Conservation (phyloP, 306 rosid genomes). For the Begonia masoniana region DNA sequence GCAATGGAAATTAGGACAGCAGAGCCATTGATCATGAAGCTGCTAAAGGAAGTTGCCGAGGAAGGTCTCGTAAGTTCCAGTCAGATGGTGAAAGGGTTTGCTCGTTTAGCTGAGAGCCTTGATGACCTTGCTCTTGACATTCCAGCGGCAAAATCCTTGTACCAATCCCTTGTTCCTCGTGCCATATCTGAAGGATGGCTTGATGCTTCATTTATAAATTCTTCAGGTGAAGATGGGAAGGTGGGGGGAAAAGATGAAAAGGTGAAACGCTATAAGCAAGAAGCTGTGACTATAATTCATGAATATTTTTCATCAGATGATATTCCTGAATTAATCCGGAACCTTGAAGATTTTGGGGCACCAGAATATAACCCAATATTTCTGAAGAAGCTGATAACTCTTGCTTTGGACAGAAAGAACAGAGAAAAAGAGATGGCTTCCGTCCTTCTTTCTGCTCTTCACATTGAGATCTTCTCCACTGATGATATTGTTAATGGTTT, state of each 20-base stretch:
- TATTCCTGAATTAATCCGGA: constrained; percentile 84
- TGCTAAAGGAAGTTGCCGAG: constrained; percentile 87
- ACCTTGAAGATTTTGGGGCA: constrained; percentile 75
- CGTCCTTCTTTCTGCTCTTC: constrained; percentile 87
- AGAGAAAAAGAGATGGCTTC: constrained; percentile 99
- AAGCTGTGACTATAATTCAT: constrained; percentile 73
- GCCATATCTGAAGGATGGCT: constrained; percentile 94
- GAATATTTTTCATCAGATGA: constrained; percentile 93
- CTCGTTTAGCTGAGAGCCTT: constrained; percentile 81
- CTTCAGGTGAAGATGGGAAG: constrained; percentile 45
- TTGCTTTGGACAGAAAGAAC: constrained; percentile 95
- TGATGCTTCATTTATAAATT: constrained; percentile 58
- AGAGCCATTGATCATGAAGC: constrained; percentile 51
- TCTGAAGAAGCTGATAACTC: constrained; percentile 83
- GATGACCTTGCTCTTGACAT: constrained; percentile 98
- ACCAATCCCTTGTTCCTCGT: constrained; percentile 50
- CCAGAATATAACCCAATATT: constrained; percentile 78
- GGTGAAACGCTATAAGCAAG: constrained; percentile 64
- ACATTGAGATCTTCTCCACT: constrained; percentile 84
- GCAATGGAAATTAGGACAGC: constrained; percentile 77
- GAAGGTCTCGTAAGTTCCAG: constrained; percentile 94
- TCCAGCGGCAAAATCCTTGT: constrained; percentile 68
- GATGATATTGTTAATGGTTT: constrained; percentile 87
- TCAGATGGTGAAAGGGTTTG: constrained; percentile 91
- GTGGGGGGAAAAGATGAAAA: constrained; percentile 43